Evolutionary conservation across 306 rosid genomes (phyloP).

Genomic region (Prunus armeniaca): DNA sequence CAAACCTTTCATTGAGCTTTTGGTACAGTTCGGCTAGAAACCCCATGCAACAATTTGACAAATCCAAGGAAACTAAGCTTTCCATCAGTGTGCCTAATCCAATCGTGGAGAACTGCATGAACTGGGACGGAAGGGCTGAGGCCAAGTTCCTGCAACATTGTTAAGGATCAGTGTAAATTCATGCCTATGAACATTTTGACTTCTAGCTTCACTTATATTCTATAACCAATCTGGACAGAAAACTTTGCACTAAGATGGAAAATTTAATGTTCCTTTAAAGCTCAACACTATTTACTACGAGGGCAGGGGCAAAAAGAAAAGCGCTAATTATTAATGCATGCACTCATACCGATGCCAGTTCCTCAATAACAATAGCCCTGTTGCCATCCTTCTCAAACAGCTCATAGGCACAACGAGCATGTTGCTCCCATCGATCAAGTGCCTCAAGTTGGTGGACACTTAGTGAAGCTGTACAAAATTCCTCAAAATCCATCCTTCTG

Average conservation of each 20-base stretch:
- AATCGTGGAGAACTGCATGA: conserved; percentile 89
- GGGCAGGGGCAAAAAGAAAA: neutral
- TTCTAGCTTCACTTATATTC: neutral
- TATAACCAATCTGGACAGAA: neutral
- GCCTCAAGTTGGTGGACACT: conserved; percentile 90
- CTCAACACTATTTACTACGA: neutral
- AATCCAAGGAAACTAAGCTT: conserved; percentile 92
- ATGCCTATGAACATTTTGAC: neutral
- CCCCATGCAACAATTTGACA: conserved; percentile 80
- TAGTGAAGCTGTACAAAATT: conserved; percentile 77
- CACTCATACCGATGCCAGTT: conserved; percentile 84
- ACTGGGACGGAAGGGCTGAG: conserved; percentile 88
- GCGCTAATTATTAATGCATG: conserved; percentile 3
- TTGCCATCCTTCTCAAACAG: conserved; percentile 81
- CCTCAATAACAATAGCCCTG: conserved; percentile 80
- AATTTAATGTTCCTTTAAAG: neutral
- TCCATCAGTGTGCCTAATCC: conserved; percentile 93
- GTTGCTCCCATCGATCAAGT: conserved; percentile 83
- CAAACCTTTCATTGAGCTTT: conserved; percentile 49
- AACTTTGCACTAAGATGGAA: neutral
- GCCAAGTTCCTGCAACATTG: conserved; percentile 72
- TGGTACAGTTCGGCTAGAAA: conserved; percentile 54
- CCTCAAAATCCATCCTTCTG: conserved; percentile 89
- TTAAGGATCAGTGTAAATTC: conserved; percentile 26
- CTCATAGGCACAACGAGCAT: conserved; percentile 80